A percentile compares a stretch with the other conserved stretches of the same genome.
These are phyloP conservation scores for Ehretia macrophylla DNA, from an alignment of 257 asterid genomes.

Conservation along the genomic window DNA sequence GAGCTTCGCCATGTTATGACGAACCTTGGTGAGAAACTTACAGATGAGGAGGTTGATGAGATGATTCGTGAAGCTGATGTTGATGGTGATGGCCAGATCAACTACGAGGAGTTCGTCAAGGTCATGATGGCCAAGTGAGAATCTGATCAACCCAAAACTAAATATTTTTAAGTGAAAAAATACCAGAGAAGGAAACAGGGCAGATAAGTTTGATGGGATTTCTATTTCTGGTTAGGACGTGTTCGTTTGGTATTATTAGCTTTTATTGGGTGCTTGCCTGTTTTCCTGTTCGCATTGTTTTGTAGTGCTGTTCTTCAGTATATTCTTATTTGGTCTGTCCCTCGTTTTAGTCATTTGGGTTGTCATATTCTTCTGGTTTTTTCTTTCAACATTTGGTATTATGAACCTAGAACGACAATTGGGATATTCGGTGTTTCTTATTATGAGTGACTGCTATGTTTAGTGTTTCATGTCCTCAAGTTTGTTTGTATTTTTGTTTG, in stretches of 20 bases:
- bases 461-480: not conserved
- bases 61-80: conserved; percentile 93
- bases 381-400: conserved; percentile 12
- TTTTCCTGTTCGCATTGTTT: conserved; percentile 27
- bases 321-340: conserved; percentile 28
- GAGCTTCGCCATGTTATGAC: conserved; percentile 94
- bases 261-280: conserved; percentile 23
- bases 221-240: conserved; percentile 26
- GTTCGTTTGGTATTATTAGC: conserved; percentile 22
- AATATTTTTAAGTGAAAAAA: conserved; percentile 11
- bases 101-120: conserved; percentile 88
- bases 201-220: conserved; percentile 14
- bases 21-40: conserved; percentile 82
- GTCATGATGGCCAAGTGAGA: conserved; percentile 91
- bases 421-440: conserved; percentile 12
- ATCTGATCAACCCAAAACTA: conserved; percentile 24
- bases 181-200: conserved; percentile 23
- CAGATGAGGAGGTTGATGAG: conserved; percentile 89
- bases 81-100: conserved; percentile 92
- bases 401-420: conserved; percentile 24
- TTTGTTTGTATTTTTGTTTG: not conserved
- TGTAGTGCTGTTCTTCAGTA: conserved; percentile 22
- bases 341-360: conserved; percentile 17
- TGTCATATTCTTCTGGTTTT: conserved; percentile 16
- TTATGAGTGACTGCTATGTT: conserved; percentile 14